Evolutionary conservation across 2,329 filamentous ascomycete genomes (phyloP).

Genomic region (Scopulariopsis brevicaulis): DNA sequence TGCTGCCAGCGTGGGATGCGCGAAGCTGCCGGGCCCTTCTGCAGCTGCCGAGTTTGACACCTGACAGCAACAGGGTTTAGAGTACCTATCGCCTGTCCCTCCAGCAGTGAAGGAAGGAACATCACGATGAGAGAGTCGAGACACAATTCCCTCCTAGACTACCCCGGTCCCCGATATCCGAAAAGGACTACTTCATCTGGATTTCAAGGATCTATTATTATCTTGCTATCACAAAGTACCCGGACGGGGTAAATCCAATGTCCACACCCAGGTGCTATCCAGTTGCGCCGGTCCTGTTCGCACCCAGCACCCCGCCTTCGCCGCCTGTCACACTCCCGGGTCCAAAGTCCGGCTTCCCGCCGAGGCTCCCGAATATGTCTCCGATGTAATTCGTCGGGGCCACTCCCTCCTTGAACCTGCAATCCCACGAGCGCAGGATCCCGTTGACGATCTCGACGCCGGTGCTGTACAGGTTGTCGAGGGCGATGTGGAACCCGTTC

Average conservation of each 20-base stretch:
- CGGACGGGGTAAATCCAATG: background rate
- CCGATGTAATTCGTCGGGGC: conserved; percentile 54
- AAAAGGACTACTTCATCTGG: too few species aligned
- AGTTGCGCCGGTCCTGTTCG: background rate
- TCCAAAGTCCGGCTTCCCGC: conserved; percentile 20
- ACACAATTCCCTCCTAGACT: too few species aligned
- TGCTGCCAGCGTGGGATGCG: too few species aligned
- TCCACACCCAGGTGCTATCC: background rate
- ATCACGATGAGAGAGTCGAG: too few species aligned
- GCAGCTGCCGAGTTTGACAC: too few species aligned
- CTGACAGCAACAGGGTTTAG: too few species aligned
- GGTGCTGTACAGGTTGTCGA: conserved; percentile 55
- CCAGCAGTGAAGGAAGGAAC: too few species aligned
- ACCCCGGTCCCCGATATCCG: too few species aligned
- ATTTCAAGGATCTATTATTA: too few species aligned
- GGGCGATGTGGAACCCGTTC: conserved; percentile 50
- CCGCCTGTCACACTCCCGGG: background rate
- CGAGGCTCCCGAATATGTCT: conserved; percentile 59
- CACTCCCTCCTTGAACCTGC: conserved; percentile 45
- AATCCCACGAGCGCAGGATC: conserved; percentile 49
- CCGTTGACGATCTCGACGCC: conserved; percentile 55
- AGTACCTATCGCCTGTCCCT: too few species aligned
- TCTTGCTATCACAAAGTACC: too few species aligned
- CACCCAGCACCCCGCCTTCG: background rate
- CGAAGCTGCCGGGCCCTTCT: too few species aligned